These are phyloP conservation scores for Penicillium tannophilum DNA, from an alignment of 495 filamentous ascomycete genomes.

Conservation along the genomic window DNA sequence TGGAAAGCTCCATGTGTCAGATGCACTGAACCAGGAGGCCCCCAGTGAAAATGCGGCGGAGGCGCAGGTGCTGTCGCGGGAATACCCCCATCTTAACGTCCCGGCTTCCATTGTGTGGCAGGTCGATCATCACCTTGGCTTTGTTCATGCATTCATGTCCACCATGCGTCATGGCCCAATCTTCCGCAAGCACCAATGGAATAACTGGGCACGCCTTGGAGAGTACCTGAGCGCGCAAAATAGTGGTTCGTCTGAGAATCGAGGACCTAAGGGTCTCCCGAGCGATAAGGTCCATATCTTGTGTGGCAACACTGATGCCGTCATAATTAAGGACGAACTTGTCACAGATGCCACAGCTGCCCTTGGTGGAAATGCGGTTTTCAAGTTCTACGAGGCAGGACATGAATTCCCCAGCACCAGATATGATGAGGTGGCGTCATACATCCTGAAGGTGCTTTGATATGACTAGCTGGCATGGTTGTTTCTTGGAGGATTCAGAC, in stretches of 20 bases:
- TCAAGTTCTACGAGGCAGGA: conserved; percentile 53
- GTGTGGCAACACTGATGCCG: conserved; percentile 53
- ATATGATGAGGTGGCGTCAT: conserved; percentile 50
- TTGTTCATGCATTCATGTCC: conserved; percentile 59
- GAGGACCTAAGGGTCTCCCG: conserved; percentile 33
- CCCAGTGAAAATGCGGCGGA: conserved; percentile 34
- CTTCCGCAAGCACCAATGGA: conserved; percentile 43
- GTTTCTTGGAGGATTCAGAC: neutral
- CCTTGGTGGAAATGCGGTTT: conserved; percentile 50
- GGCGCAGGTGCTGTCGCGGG: conserved; percentile 47
- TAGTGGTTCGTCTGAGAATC: conserved; percentile 21
- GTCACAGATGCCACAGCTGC: conserved; percentile 52
- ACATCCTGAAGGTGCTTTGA: conserved; percentile 45
- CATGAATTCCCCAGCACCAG: conserved; percentile 61
- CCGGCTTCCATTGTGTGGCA: conserved; percentile 57
- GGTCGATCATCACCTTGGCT: conserved; percentile 55
- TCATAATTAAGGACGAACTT: conserved; percentile 60
- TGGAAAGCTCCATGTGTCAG: conserved; percentile 34
- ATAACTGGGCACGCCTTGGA: conserved; percentile 61
- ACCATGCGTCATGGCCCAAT: conserved; percentile 61
- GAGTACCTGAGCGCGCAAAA: conserved; percentile 47
- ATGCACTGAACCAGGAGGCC: conserved; percentile 43
- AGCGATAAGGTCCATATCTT: conserved; percentile 56
- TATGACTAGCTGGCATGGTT: neutral
- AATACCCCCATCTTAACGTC: conserved; percentile 47